A percentile compares a stretch with the other conserved stretches of the same genome.
phyloP scores from a whole-genome alignment of 305 asterid species.

The Fraxinus latifolia region DNA sequence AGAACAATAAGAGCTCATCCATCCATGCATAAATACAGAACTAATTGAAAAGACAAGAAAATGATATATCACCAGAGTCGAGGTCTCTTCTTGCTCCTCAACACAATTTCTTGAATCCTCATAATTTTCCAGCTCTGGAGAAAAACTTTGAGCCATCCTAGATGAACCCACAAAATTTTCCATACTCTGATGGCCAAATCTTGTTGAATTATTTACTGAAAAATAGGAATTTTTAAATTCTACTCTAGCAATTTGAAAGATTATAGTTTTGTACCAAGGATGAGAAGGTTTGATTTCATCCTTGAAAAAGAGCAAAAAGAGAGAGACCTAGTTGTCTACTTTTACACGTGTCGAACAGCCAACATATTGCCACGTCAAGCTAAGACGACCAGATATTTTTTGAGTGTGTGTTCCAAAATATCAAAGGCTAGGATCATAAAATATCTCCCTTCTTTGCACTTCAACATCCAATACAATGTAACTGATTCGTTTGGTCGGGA shows the following conservation, averaged over 20 bases:
- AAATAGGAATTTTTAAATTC: not conserved
- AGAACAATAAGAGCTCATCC: not conserved
- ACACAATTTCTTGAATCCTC: conserved; percentile 15
- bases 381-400: conserved; percentile 24
- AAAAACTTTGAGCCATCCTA: conserved; percentile 8
- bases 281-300: not conserved
- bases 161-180: conserved; percentile 27
- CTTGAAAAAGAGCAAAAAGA: conserved; percentile 23
- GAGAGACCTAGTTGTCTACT: conserved; percentile 32
- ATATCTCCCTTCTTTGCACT: conserved; percentile 20
- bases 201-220: not conserved
- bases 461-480: not conserved
- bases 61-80: conserved; percentile 36
- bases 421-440: conserved; percentile 14
- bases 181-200: conserved; percentile 18
- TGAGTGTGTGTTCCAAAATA: conserved; percentile 4
- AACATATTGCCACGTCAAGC: conserved; percentile 18
- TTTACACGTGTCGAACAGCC: conserved; percentile 41
- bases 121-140: conserved; percentile 14
- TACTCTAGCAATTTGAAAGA: not conserved
- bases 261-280: not conserved
- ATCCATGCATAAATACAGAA: not conserved
- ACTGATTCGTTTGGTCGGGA: not conserved
- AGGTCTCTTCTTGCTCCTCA: conserved; percentile 41
- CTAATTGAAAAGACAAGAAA: not conserved